Conservation (phyloP, 352 stramenopile genomes). For the Phytophthora sansomeana region DNA sequence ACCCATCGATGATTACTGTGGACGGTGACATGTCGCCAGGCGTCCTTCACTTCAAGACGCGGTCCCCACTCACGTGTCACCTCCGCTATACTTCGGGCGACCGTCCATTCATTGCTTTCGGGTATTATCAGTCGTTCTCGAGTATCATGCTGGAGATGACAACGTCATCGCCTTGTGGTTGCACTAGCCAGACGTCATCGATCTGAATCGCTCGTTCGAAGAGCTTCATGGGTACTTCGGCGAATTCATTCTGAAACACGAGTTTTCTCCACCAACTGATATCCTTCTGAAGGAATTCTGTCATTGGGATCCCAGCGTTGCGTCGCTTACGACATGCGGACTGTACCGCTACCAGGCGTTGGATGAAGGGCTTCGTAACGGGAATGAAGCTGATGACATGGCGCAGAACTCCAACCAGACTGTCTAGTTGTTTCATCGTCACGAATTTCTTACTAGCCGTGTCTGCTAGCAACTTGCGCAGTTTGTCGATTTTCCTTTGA, state of each 20-base stretch:
- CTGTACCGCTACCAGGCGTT: conserved; percentile 4
- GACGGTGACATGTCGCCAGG: conserved; percentile 14
- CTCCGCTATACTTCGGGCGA: neutral
- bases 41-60: neutral
- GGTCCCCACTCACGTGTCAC: neutral
- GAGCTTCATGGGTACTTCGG: conserved; percentile 1
- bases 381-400: conserved; percentile 17
- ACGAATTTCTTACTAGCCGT: neutral
- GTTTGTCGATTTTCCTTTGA: conserved; percentile 11
- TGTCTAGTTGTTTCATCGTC: conserved; percentile 8
- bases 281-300: conserved; percentile 5
- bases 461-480: neutral
- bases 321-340: neutral
- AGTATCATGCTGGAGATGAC: conserved; percentile 2
- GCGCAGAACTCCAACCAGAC: neutral
- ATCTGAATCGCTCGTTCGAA: neutral
- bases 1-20: conserved; percentile 13
- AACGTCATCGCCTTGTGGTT: neutral
- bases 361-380: conserved; percentile 7
- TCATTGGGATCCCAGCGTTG: neutral
- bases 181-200: neutral
- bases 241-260: conserved; percentile 3
- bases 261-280: conserved; percentile 1
- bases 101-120: neutral
- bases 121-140: neutral